phyloP scores from a whole-genome alignment of 768 basidiomycete species.

The Macrolepiota dolichaula region DNA sequence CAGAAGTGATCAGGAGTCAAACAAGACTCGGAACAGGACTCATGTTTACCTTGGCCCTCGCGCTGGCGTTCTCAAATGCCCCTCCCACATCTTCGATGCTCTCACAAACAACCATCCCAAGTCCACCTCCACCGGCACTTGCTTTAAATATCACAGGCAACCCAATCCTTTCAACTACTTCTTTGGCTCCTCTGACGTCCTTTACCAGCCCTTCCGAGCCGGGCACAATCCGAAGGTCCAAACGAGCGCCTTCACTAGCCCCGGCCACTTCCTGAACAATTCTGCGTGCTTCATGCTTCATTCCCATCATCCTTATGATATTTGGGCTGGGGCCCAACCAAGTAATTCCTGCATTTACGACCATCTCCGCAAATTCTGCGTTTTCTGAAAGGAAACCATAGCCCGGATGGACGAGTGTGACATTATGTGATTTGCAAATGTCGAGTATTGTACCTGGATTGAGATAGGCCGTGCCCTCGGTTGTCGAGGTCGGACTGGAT shows the following conservation, averaged over 20 bases:
- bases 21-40: too few species aligned
- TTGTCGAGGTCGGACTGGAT: slow-evolving; percentile 9
- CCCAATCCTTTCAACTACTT: slow-evolving; percentile 38
- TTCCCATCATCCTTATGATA: slow-evolving; percentile 51
- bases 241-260: slow-evolving; percentile 15
- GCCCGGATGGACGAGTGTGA: slow-evolving; percentile 58
- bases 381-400: slow-evolving; percentile 70
- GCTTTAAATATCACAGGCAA: slow-evolving; percentile 68
- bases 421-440: slow-evolving; percentile 36
- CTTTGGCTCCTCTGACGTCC: slow-evolving; percentile 36
- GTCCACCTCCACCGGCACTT: slow-evolving; percentile 67
- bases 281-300: slow-evolving; percentile 52
- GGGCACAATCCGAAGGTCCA: slow-evolving; percentile 52
- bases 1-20: neutral
- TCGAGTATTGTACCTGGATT: slow-evolving; percentile 33
- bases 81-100: slow-evolving; percentile 32
- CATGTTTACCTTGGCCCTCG: slow-evolving; percentile 41
- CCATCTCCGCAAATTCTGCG: slow-evolving; percentile 45
- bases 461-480: slow-evolving; percentile 46
- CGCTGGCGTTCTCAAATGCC: slow-evolving; percentile 32
- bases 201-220: slow-evolving; percentile 50
- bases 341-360: slow-evolving; percentile 45
- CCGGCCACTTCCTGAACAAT: neutral
- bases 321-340: slow-evolving; percentile 57
- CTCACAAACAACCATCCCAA: slow-evolving; percentile 58